These are phyloP conservation scores for Phascolomyces articulosus DNA, from an alignment of 371 early-diverging fungal species.

Conservation along the genomic window DNA sequence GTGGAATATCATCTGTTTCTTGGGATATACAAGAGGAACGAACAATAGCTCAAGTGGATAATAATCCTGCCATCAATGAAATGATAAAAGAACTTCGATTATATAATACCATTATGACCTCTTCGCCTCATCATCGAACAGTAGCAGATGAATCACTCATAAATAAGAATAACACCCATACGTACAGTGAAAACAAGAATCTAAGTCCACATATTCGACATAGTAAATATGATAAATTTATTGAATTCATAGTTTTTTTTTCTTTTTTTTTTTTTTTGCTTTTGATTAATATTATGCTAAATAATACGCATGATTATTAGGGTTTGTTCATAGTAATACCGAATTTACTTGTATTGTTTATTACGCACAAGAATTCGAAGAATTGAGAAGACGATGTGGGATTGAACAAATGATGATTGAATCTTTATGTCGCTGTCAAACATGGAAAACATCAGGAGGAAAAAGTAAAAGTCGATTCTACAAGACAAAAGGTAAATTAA, in stretches of 20 bases:
- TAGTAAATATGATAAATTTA: conserved; percentile 23
- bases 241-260: not conserved
- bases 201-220: conserved; percentile 46
- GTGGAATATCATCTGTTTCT: not conserved
- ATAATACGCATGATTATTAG: too few relatives aligned
- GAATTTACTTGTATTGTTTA: conserved; percentile 83
- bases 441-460: conserved; percentile 85
- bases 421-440: conserved; percentile 79
- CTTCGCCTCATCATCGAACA: too few relatives aligned
- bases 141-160: too few relatives aligned
- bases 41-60: not conserved
- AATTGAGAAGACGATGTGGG: conserved; percentile 77
- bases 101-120: too few relatives aligned
- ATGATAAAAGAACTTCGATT: not conserved
- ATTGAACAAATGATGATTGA: conserved; percentile 77
- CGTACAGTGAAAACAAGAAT: not conserved
- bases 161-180: not conserved
- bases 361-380: conserved; percentile 88
- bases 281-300: not conserved
- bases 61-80: not conserved
- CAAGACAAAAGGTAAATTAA: conserved; percentile 56
- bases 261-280: not conserved
- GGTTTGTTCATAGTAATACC: conserved; percentile 72
- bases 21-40: conserved; percentile 2
- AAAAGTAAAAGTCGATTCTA: conserved; percentile 72